Base-by-base conservation (phyloP, 352 stramenopile species). In the Phytophthora pinifolia region DNA sequence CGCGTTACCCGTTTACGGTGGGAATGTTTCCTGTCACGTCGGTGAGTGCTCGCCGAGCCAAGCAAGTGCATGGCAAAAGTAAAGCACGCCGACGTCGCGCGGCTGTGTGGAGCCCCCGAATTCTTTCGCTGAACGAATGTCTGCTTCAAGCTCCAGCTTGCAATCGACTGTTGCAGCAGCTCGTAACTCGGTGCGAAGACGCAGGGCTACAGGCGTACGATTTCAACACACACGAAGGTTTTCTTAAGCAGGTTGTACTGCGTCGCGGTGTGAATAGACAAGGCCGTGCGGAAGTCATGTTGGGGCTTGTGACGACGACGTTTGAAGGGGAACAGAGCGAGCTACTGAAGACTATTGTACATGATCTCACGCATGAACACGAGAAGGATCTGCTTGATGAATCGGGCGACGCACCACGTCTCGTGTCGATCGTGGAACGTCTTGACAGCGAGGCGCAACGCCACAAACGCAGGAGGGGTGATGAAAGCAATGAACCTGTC, bases 181-280 rank as follows among this genome's bases (percentile, higher is more conserved):
- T 89, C 14, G 57, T 70, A 6, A 34, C 34, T 3, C 59, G 68
- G 0, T 72, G 70, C 35, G 63, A 76, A 17, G 49, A 52, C 7
- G 42, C 54, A 8, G 65, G 50, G 0, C 37, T 90, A 14, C 31
- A 59, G 4, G 77, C 82, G 7, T 92, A 88, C 56, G 59, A 92
- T 39, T 88, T 86, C 35, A 66, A 75, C 9, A 59, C 67, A 3
- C 69, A 90, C 46, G 41, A 67, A 27, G 82, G 82, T 1, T 83
- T 84, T 33, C 51, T 92, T 5, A 88, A 89, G 44, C 72, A 90
- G 36, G 52, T 92, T 47, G 70, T 92, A 9, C 27, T 92, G 29
- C 79, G 82, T 17, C 72, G 66, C 13, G 82, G 79, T 9, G 37
- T 65, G 2, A 72, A 73, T 31, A 22, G 25, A 1, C 25, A 57